Evolutionary conservation across 2,329 filamentous ascomycete species (phyloP), one percentile per base, ranked within the genome.

Genomic region (Cladosporium cucumerinum): DNA sequence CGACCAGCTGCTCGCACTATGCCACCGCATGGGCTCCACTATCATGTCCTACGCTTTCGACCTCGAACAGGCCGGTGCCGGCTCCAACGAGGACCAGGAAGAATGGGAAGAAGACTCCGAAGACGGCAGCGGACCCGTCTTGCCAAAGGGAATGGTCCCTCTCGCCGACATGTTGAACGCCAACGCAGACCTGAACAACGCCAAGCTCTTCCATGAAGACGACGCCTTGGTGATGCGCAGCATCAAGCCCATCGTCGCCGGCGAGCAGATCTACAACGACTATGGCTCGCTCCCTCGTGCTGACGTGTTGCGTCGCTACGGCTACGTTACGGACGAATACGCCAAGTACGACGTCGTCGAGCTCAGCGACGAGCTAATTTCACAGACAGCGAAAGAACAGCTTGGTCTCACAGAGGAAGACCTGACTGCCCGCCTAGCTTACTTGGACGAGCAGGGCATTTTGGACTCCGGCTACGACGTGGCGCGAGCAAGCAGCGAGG

Each of bases 31-130:
- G 88, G 93, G 91, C 1, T 93, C 89, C 66, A 87, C 90, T 18
- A 94, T 97, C 69, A 96, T 97, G 92, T 89, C 92, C 0, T 97
- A 96, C 74, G 92, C 92, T 0, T 97, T 97, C 74, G 93, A 97
- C 70, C 84, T 96, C 7, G 86, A 87, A 68, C 82, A 82, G 46
- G 14, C 54, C 28, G 49, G 46, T 39, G 73, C 71, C 14, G 71
- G 74, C 3, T 70, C 71, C n/a, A 72, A 76, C 0, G 84, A 87
- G 25, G 82, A 87, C 2, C 84, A 85, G 57, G 81, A 81, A 21
- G 73, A 68, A 11, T 73, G 72, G 71, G 72, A 74, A 66, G 79
- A 79, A 30, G 80, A 82, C 66, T 78, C 80, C 23, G 79, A 82
- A 66, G 81, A 83, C 34, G 80, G 77, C n/a, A 65, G 58, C 7